Evolutionary conservation across 768 basidiomycete species (phyloP).

Genomic region (Dentipellis fragilis): DNA sequence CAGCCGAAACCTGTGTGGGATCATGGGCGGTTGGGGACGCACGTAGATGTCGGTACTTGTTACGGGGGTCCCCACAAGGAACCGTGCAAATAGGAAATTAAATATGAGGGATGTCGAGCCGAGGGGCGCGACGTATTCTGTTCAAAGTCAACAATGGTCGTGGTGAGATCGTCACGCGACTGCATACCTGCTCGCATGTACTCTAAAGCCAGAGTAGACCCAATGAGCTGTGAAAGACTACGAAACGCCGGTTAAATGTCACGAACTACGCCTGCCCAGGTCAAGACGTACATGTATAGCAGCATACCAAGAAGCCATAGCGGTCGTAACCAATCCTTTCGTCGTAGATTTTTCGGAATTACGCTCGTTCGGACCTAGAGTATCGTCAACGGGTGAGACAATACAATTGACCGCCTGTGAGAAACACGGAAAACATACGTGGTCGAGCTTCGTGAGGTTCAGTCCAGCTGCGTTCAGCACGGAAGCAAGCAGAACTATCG

Average conservation of each 20-base stretch:
- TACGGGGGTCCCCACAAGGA: constrained; percentile 79
- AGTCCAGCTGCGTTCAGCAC: constrained; percentile 89
- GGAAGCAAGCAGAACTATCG: constrained; percentile 76
- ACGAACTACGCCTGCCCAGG: background rate
- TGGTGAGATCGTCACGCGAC: background rate
- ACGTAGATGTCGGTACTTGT: constrained; percentile 78
- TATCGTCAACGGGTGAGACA: background rate
- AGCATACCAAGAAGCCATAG: constrained; percentile 89
- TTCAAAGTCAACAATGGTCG: background rate
- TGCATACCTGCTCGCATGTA: constrained; percentile 75
- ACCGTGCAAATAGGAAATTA: constrained; percentile 91
- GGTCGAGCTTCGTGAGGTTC: constrained; percentile 90
- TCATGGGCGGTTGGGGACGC: constrained; percentile 18
- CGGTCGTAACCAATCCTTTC: constrained; percentile 72
- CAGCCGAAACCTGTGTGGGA: background rate
- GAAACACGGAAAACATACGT: constrained; percentile 37
- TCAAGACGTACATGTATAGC: constrained; percentile 70
- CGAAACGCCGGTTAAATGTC: constrained; percentile 3
- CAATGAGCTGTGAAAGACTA: constrained; percentile 78
- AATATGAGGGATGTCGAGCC: constrained; percentile 92
- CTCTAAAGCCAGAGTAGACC: constrained; percentile 77
- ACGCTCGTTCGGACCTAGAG: constrained; percentile 60
- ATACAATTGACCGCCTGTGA: background rate
- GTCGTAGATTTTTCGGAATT: constrained; percentile 67
- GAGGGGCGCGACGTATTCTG: constrained; percentile 93